Evolutionary conservation across 345 rosid genomes (phyloP).

Genomic region (Euclidium syriacum): DNA sequence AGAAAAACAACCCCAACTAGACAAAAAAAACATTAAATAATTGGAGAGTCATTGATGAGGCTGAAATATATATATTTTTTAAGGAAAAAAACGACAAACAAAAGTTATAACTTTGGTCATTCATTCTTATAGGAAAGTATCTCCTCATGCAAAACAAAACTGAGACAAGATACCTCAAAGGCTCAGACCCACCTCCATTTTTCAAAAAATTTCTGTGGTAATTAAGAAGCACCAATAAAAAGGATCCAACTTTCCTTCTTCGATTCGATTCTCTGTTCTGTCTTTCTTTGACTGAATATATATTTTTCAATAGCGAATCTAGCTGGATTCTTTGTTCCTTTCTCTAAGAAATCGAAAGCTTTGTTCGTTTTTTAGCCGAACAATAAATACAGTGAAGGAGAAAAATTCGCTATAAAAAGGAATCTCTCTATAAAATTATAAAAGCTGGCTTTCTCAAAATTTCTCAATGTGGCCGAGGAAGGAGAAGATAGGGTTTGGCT

Average conservation of each 20-base stretch:
- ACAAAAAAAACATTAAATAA: neutral
- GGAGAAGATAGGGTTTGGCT: conserved; percentile 24
- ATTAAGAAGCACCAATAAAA: conserved; percentile 7
- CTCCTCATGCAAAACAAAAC: neutral
- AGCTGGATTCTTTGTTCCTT: conserved; percentile 10
- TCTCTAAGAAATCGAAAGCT: neutral
- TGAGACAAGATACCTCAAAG: conserved; percentile 11
- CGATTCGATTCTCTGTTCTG: conserved; percentile 18
- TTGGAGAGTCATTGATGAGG: neutral
- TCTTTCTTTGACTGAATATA: conserved; percentile 9
- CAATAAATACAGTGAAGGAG: neutral
- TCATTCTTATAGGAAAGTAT: conserved; percentile 13
- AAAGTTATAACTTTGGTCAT: neutral
- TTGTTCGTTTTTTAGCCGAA: neutral
- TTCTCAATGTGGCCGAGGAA: conserved; percentile 16
- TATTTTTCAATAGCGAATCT: conserved; percentile 15
- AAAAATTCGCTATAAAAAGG: conserved; percentile 11
- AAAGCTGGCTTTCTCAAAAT: conserved; percentile 31
- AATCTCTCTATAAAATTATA: neutral
- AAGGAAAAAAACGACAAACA: too few species aligned
- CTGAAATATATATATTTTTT: neutral
- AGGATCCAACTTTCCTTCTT: neutral
- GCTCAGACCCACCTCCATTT: neutral
- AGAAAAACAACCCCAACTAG: neutral
- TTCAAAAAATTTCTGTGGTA: neutral